Conservation (phyloP, 2,329 filamentous ascomycete genomes). For the Hypoxylon sp. region DNA sequence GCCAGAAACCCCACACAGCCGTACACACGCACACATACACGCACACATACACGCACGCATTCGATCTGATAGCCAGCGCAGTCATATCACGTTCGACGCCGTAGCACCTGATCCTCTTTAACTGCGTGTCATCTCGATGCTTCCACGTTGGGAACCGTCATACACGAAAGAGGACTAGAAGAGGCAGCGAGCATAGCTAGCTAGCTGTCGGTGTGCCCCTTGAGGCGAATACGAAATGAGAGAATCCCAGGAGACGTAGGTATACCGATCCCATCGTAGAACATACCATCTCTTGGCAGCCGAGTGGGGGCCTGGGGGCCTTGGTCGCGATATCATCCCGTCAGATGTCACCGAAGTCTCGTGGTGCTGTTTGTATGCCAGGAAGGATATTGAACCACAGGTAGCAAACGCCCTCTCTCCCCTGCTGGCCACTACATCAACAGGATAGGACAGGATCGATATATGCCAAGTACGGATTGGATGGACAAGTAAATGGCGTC, state of each 20-base stretch:
- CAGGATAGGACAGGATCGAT: conserved; percentile 1
- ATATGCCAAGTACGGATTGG: not conserved
- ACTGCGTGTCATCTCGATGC: conserved; percentile 46
- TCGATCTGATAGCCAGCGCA: conserved; percentile 13
- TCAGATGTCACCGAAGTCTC: conserved; percentile 12
- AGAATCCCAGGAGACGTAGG: conserved; percentile 7
- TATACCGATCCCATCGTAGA: conserved; percentile 16
- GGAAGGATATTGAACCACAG: conserved; percentile 4
- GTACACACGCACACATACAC: conserved; percentile 5
- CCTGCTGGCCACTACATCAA: too few species aligned
- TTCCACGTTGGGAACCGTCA: conserved; percentile 27
- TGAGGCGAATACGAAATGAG: conserved; percentile 6
- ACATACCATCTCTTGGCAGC: conserved; percentile 29
- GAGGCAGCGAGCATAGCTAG: conserved; percentile 22
- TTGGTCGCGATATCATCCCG: conserved; percentile 14
- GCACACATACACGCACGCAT: conserved; percentile 1
- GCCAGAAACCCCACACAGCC: conserved; percentile 14
- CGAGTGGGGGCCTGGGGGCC: conserved; percentile 11
- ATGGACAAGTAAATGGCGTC: not conserved
- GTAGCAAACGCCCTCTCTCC: conserved; percentile 6
- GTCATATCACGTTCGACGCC: too few species aligned
- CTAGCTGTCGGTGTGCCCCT: too few species aligned
- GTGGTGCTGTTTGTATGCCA: conserved; percentile 12
- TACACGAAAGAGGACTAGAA: conserved; percentile 23
- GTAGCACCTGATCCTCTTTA: conserved; percentile 43